Percentiles rank a stretch among this genome's conserved stretches.
phyloP scores from a whole-genome alignment of 257 asterid genomes.

The Jaltomata sinuosa region DNA sequence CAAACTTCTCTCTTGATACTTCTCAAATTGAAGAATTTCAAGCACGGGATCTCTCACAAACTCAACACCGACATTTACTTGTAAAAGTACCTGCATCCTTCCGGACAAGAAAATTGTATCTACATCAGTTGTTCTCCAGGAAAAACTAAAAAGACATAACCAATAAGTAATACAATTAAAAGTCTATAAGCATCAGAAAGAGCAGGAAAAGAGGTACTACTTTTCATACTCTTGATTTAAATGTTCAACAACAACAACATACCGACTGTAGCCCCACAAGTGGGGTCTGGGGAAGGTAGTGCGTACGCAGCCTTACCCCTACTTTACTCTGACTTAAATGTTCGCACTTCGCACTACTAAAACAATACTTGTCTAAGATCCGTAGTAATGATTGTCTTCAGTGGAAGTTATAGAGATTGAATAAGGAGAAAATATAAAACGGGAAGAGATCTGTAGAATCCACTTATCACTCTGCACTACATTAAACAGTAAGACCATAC shows the following conservation, averaged over 20 bases:
- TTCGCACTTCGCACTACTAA: not conserved
- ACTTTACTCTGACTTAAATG: not conserved
- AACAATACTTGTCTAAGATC: not conserved
- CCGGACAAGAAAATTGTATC: constrained; percentile 59
- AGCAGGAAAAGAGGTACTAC: not conserved
- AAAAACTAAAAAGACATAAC: not conserved
- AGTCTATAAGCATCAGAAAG: not conserved
- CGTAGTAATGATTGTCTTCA: not conserved
- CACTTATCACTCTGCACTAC: not conserved
- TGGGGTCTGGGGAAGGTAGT: not conserved
- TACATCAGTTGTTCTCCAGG: constrained; percentile 33
- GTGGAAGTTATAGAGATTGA: not conserved
- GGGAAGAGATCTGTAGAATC: not conserved
- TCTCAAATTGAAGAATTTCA: constrained; percentile 94
- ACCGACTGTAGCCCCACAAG: not conserved
- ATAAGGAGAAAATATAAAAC: not conserved
- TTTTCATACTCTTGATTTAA: not conserved
- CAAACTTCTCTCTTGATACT: constrained; percentile 45
- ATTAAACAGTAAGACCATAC: not conserved
- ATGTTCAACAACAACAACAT: not conserved
- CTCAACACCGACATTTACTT: constrained; percentile 72
- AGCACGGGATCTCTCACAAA: constrained; percentile 73
- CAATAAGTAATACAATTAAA: not conserved
- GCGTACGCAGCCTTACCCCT: not conserved
- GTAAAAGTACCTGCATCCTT: constrained; percentile 99